Evolutionary conservation across 805 yeast species (phyloP), one percentile per base, ranked within the genome.

Genomic region (Yarrowia divulgata): DNA sequence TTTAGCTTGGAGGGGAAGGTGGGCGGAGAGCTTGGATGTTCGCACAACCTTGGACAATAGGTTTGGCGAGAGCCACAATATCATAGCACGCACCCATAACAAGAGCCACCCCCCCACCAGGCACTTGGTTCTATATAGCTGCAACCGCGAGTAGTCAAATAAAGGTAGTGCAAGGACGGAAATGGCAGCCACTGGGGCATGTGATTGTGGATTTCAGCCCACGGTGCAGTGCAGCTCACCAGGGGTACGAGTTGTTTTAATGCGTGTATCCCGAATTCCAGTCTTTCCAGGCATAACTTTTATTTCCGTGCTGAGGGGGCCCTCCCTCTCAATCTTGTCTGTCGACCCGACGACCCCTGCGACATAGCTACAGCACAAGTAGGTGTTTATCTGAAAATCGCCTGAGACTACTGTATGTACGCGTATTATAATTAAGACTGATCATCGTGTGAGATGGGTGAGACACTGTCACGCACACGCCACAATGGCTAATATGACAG

Each of bases 1-100:
- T 57, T 40, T 40, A 42, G 37, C 60, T 39, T 54, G 60, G 60
- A 54, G 63, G 63, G 48, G 63, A 57, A 57, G 63, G 63, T 57
- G 46, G 63, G 60, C 60, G 35, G 32, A 39, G 32, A 37, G 42
- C 13, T 23, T 23, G 29, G 29, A 23, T 23, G 4, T 23, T 23
- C 29, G 12, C 40, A 32, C 60, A 54, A 39, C 60, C 60, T 34
- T 35, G 9, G 35, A 19, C 19, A 54, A 54, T 35, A 39, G 42
- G 45, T 19, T 54, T 52, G 29, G 14, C 23, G 43, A 52, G 58
- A 52, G 42, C 58, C 58, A 52, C 58, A 35, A n/a, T 52, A 52
- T 52, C 29, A 49, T 48, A 48, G 50, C 50, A 23, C n/a, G 13
- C n/a, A 45, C 35, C 12, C n/a, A 0, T 6, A 8, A 10, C 13